These are phyloP conservation scores for Neospora caninum DNA, from an alignment of 169 alveolate genomes.

Conservation along the genomic window DNA sequence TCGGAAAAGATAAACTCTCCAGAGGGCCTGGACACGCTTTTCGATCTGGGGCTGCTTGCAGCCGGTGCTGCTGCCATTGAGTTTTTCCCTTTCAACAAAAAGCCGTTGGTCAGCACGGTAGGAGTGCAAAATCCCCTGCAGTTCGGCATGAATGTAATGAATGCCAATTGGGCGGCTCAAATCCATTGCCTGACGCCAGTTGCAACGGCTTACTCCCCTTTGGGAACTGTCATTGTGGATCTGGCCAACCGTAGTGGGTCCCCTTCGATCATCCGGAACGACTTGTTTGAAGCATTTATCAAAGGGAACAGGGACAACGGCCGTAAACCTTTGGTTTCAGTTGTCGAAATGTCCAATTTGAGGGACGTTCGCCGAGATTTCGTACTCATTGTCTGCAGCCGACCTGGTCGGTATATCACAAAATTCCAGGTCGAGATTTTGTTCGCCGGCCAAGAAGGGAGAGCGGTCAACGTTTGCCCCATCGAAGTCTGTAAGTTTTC, in stretches of 20 bases:
- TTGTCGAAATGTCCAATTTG: conserved; percentile 3
- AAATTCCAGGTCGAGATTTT: background rate
- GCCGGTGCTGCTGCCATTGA: background rate
- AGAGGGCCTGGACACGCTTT: background rate
- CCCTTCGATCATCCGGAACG: conserved; percentile 41
- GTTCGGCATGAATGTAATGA: conserved; percentile 37
- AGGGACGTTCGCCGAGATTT: background rate
- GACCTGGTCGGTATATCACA: conserved; percentile 2
- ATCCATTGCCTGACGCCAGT: conserved; percentile 46
- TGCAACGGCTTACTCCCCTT: background rate
- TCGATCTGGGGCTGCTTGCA: background rate
- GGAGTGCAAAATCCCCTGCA: background rate
- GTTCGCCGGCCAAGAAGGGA: conserved; percentile 1
- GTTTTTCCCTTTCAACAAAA: background rate
- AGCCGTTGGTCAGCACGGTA: background rate
- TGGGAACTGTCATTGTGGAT: conserved; percentile 34
- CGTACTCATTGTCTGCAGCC: conserved; percentile 24
- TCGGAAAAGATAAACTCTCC: background rate
- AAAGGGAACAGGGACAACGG: conserved; percentile 22
- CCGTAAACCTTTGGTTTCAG: conserved; percentile 40
- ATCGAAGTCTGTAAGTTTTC: conserved; percentile 17
- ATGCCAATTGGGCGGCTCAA: conserved; percentile 33
- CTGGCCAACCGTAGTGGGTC: background rate
- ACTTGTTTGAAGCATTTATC: conserved; percentile 34
- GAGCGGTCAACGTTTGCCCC: conserved; percentile 1